Base-by-base conservation (phyloP, 73 alveolate species). In the Paramecium sonneborni region DNA sequence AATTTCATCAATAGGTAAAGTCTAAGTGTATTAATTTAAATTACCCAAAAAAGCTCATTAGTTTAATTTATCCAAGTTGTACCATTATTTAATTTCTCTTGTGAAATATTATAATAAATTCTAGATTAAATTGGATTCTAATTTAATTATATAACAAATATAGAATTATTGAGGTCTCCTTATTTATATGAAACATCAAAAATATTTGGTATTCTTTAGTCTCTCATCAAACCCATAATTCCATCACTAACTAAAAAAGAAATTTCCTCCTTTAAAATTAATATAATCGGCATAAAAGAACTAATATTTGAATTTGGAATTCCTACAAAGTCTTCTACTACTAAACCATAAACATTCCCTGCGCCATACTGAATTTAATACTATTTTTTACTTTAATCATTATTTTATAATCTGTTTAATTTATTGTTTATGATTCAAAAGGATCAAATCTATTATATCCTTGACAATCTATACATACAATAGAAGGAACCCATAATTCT, bases 401-500 rank as follows among this genome's bases (percentile, higher is more conserved):
- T 62, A 62, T 44, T 23, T 56, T 20, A 11, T 86, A 41, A 62
- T 57, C 86, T 4, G 93, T 67, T 10, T 34, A 24, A 0, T 56
- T 82, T 6, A 56, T 5, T 32, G 88, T 58, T 6, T 74, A n/a
- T 34, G 87, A 74, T 0, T 74, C 23, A 5, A 14, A 14, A 15
- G 52, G n/a, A 18, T 15, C 9, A 74, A 74, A 74, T 12, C 20
- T 9, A 5, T 34, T 6, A 11, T 34, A 34, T 6, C 32, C 20
- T 12, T 74, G 87, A 7, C 87, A 74, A 34, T 35, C 18, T 6
- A 74, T 14, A 37, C 94, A 88, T 38, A 34, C 52, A 41, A 1
- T 3, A 14, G 48, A 48, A 38, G 98, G 96, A 3, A 96, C 97
- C 98, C 99, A 97, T 24, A 96, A 82, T 92, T 93, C 96, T 52